Evolutionary conservation across 225 moss, liverwort and hornwort species (phyloP), one percentile per base, ranked within the genome.

Genomic region (Anthoceros angustus): DNA sequence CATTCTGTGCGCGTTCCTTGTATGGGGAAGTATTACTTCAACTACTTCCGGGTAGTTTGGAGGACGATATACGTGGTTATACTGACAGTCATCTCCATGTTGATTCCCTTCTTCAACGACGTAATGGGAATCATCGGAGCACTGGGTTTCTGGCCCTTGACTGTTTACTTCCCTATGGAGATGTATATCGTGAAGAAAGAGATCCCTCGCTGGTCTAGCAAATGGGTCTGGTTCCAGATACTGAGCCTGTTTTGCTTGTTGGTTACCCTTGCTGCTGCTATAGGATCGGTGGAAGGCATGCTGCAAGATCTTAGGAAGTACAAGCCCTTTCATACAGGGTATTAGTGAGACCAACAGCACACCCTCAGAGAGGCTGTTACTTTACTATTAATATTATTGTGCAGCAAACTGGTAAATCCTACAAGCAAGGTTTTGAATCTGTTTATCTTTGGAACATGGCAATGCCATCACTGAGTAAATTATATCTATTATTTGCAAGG

Each of bases 31-130:
- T 67, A 75, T 42, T 73, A 73, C 69, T 1, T 86, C 3, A 92
- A 75, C n/a, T 72, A 62, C 9, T 86, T 92, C 49, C 83, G 86
- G 41, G 62, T 83, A 46, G 64, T 74, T 21, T 92, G 83, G 85
- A 83, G 88, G 38, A 83, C 86, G 0, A 0, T 42, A 0, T 92
- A 88, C 63, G 88, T 92, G 9, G 42, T 92, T 25, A 26, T 83
- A 64, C 81, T 80, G 64, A 88, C 86, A 40, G 32, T 92, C 25
- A 75, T 92, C 61, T 76, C 88, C 14, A 88, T 88, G 84, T 42
- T 86, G 40, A 70, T 92, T 16, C 92, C 92, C 12, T 88, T 92
- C 72, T 92, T 92, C 82, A 93, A 85, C 67, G 11, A 75, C 2
- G 78, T 89, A 9, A 42, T 89, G 64, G 92, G 86, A 25, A 82